These are phyloP conservation scores for Silene vulgaris DNA, from an alignment of 179 eudicot species.

Conservation along the genomic window DNA sequence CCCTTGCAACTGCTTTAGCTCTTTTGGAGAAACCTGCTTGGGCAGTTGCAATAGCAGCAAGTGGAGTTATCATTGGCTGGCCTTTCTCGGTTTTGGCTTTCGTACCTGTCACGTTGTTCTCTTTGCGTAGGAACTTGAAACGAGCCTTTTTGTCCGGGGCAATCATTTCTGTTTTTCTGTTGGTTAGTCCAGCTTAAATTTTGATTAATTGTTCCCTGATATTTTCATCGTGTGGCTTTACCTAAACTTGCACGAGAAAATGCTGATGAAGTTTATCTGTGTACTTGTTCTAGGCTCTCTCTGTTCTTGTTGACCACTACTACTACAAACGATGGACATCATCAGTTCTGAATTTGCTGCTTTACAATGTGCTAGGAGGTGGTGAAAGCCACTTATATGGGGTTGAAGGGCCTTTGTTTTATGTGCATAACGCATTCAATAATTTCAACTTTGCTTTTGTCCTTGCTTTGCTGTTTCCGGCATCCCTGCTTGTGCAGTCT, in stretches of 20 bases:
- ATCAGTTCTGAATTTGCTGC: constrained; percentile 71
- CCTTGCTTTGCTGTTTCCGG: constrained; percentile 77
- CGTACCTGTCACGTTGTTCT: constrained; percentile 72
- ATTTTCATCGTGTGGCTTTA: neutral
- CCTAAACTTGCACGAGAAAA: neutral
- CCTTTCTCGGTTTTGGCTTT: constrained; percentile 91
- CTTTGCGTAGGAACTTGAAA: constrained; percentile 59
- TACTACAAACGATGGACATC: constrained; percentile 88
- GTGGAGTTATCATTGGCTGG: constrained; percentile 91
- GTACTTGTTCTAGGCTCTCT: constrained; percentile 53
- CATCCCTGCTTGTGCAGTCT: constrained; percentile 41
- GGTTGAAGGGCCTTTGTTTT: constrained; percentile 75
- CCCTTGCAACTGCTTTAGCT: constrained; percentile 80
- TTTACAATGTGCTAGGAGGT: constrained; percentile 86
- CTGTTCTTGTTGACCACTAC: constrained; percentile 56
- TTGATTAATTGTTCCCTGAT: neutral
- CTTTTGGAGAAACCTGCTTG: constrained; percentile 68
- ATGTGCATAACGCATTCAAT: constrained; percentile 81
- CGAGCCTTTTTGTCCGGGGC: constrained; percentile 62
- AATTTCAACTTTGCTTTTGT: constrained; percentile 86
- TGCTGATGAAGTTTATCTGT: neutral
- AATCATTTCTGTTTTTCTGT: constrained; percentile 46
- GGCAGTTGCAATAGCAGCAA: constrained; percentile 75
- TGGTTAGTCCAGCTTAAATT: constrained; percentile 42
- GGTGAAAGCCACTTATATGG: constrained; percentile 99